phyloP scores from a whole-genome alignment of 805 yeast genomes.

The Priceomyces haplophilus region DNA sequence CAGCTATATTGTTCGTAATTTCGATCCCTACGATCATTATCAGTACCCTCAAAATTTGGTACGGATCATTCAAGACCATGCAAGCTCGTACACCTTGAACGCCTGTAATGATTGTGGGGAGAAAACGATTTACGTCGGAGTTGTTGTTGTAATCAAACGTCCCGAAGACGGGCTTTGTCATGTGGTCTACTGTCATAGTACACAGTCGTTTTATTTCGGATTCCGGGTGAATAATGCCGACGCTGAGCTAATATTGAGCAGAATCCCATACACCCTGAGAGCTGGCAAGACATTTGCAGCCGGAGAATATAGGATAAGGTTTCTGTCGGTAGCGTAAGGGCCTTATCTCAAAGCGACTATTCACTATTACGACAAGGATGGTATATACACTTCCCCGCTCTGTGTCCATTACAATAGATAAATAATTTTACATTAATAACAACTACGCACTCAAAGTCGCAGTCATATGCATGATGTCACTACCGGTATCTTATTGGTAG shows the following conservation, averaged over 20 bases:
- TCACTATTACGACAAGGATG: no score
- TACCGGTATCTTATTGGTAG: no score
- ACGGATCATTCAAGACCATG: constrained; percentile 11
- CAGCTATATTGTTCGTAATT: constrained; percentile 17
- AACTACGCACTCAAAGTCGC: no score
- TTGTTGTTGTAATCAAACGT: constrained; percentile 20
- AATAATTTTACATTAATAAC: no score
- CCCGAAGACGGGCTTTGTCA: constrained; percentile 5
- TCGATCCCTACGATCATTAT: constrained; percentile 12
- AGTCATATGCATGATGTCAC: no score
- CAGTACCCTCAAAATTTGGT: constrained; percentile 20
- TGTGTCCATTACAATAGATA: no score
- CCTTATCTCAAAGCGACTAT: not conserved
- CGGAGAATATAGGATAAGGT: constrained; percentile 20
- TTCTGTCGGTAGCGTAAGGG: not conserved
- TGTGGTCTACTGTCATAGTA: constrained; percentile 36
- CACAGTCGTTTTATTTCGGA: constrained; percentile 36
- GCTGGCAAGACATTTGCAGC: constrained; percentile 21
- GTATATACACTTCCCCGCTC: no score
- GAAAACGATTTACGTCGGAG: constrained; percentile 29
- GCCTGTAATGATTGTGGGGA: constrained; percentile 4
- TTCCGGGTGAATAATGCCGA: constrained; percentile 13
- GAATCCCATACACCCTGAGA: constrained; percentile 11
- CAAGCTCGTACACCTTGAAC: constrained; percentile 7
- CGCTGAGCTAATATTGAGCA: constrained; percentile 24